Percentiles rank a stretch among this genome's conserved stretches.
Evolutionary conservation across 768 basidiomycete genomes (phyloP).

Genomic region (Roridomyces roridus): DNA sequence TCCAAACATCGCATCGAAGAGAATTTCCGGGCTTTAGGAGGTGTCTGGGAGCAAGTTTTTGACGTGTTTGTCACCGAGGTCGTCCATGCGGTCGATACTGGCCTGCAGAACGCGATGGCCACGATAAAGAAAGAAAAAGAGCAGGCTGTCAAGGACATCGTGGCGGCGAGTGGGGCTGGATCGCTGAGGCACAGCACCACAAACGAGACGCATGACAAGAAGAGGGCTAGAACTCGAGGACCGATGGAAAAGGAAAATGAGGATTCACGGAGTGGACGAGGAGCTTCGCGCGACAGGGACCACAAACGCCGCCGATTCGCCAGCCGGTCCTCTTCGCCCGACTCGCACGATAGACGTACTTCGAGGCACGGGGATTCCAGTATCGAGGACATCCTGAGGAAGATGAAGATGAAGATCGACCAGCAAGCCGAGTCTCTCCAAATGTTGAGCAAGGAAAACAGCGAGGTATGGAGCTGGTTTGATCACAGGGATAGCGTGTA

Average conservation of each 20-base stretch:
- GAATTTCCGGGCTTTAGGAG: slow-evolving; percentile 44
- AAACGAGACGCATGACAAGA: slow-evolving; percentile 14
- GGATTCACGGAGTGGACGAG: slow-evolving; percentile 9
- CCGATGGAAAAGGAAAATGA: slow-evolving; percentile 19
- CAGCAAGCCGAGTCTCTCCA: slow-evolving; percentile 52
- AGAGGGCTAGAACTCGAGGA: slow-evolving; percentile 20
- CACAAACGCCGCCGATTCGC: slow-evolving; percentile 35
- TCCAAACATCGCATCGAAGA: slow-evolving; percentile 48
- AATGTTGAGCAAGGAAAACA: slow-evolving; percentile 51
- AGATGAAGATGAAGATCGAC: slow-evolving; percentile 57
- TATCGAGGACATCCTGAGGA: slow-evolving; percentile 43
- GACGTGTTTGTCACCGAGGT: slow-evolving; percentile 48
- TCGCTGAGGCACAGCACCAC: slow-evolving; percentile 7
- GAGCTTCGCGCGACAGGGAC: slow-evolving; percentile 24
- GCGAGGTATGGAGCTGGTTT: slow-evolving; percentile 39
- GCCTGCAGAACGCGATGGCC: slow-evolving; percentile 39
- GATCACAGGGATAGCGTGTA: slow-evolving; percentile 8
- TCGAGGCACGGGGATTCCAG: slow-evolving; percentile 23
- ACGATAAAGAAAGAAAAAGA: slow-evolving; percentile 39
- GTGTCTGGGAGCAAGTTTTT: slow-evolving; percentile 55
- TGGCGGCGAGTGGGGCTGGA: slow-evolving; percentile 11
- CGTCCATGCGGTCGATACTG: slow-evolving; percentile 40
- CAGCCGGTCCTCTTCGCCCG: slow-evolving; percentile 19
- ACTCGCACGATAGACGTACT: slow-evolving; percentile 7
- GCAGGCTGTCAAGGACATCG: slow-evolving; percentile 11